Evolutionary conservation across 2,329 filamentous ascomycete genomes (phyloP).

Genomic region (Diaporthe sp.): DNA sequence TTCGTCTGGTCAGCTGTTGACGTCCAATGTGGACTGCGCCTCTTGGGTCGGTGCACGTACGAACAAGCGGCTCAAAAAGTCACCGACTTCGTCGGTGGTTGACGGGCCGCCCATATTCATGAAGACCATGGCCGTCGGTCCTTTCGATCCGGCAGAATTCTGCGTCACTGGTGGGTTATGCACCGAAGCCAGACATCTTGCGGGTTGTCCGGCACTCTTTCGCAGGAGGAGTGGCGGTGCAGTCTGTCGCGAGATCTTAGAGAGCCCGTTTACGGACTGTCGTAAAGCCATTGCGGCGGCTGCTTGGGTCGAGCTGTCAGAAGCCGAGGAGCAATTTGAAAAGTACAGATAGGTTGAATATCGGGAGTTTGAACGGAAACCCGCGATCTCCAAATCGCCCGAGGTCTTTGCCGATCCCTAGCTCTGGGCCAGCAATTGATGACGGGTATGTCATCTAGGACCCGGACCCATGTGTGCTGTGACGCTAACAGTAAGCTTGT

Average conservation of each 20-base stretch:
- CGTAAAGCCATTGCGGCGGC: conserved; percentile 51
- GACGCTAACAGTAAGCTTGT: not conserved
- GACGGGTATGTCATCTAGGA: conserved; percentile 30
- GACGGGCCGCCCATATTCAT: conserved; percentile 98
- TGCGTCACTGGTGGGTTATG: conserved; percentile 81
- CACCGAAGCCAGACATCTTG: conserved; percentile 66
- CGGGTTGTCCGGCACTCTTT: conserved; percentile 50
- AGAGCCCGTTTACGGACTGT: conserved; percentile 51
- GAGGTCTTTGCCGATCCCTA: conserved; percentile 26
- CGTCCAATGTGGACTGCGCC: not conserved
- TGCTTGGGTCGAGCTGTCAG: not conserved
- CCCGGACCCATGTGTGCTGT: conserved; percentile 12
- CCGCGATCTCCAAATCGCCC: conserved; percentile 22
- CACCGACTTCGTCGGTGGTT: conserved; percentile 86
- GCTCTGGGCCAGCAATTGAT: conserved; percentile 32
- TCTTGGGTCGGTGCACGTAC: conserved; percentile 64
- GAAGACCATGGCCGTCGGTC: conserved; percentile 97
- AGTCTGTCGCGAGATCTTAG: conserved; percentile 42
- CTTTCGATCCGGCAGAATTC: conserved; percentile 73
- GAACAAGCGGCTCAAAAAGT: conserved; percentile 92
- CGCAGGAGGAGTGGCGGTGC: conserved; percentile 39
- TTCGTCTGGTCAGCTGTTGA: not conserved
- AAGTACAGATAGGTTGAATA: not conserved
- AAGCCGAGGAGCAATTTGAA: not conserved
- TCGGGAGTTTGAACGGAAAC: conserved; percentile 8